Evolutionary conservation across 306 rosid genomes (phyloP).

Genomic region (Elaeagnus macrophylla): DNA sequence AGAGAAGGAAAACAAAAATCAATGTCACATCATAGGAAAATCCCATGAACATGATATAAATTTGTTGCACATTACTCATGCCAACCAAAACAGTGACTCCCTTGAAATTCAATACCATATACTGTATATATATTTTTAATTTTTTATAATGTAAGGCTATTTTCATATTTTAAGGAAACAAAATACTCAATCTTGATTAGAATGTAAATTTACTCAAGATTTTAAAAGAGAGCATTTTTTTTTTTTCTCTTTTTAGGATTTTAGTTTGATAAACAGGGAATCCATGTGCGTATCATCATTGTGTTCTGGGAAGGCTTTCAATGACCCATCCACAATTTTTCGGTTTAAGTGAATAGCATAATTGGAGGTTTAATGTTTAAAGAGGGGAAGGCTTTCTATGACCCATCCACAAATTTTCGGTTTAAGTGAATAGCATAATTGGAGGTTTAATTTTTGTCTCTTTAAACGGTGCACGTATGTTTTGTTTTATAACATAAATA

Average conservation of each 20-base stretch:
- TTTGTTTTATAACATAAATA: no score
- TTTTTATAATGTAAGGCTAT: not conserved
- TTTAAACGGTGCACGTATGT: no score
- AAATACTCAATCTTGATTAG: not conserved
- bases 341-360: no score
- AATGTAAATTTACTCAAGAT: constrained; percentile 3
- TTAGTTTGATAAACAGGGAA: no score
- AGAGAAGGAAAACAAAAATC: no score
- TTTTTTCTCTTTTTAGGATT: no score
- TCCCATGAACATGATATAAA: constrained; percentile 3
- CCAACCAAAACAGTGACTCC: constrained; percentile 2
- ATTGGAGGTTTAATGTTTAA: no score
- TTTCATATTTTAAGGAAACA: constrained; percentile 4
- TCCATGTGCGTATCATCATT: constrained; percentile 11
- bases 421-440: no score
- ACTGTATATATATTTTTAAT: not conserved
- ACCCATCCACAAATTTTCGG: no score
- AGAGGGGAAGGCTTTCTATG: no score
- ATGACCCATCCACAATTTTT: no score
- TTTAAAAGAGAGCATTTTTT: not conserved
- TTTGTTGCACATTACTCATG: constrained; percentile 10
- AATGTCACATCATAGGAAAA: constrained; percentile 24
- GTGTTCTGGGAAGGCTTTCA: constrained; percentile 5
- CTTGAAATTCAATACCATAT: constrained; percentile 3
- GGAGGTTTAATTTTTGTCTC: no score